Base-by-base conservation (phyloP, 805 yeast species). In the Candida quercuum region DNA sequence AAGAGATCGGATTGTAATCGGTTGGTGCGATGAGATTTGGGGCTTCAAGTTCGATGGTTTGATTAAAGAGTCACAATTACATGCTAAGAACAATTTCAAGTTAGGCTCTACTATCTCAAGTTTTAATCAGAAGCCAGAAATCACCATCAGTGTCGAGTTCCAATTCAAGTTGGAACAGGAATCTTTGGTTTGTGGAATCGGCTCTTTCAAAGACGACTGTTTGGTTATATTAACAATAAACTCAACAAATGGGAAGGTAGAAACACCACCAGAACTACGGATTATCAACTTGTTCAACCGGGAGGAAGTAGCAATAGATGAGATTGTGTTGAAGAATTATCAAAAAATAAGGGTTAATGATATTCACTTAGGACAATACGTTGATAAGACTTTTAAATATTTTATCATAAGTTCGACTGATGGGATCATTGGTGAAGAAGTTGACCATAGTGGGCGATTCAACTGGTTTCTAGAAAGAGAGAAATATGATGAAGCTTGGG, bases 1-100 rank as follows among this genome's bases (percentile, higher is more conserved):
- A 48, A 61, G 70, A 3, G 83, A 81, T 52, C 59, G 85, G 42
- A 64, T 87, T 10, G 59, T 85, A 1, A 70, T 93, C 19, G 95
- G 89, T 0, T 93, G 98, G 98, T 84, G 78, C 3, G 71, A 76
- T 43, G 73, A 78, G 45, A 66, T 91, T 3, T 89, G 95, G 94
- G 63, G 72, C 16, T 60, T 87, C 26, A 68, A 78, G 41, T 60
- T 78, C 8, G 65, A 72, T 6, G 46, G 46, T 9, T 16, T 35
- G 3, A 22, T 24, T 19, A 19, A 13, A 6, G n/a, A 23, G 35
- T 43, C 29, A 37, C 49, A 18, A 20, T 37, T 14, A 38, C n/a
- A 38, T 14, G 19, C 32, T 21, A 16, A 39, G 1, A 24, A 24
- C 28, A 42, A 40, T 35, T 48, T 37, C 57, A 51, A 36, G 49